Conservation (phyloP, 192 early-diverging fungal genomes). For the Entrophospora sp. region DNA sequence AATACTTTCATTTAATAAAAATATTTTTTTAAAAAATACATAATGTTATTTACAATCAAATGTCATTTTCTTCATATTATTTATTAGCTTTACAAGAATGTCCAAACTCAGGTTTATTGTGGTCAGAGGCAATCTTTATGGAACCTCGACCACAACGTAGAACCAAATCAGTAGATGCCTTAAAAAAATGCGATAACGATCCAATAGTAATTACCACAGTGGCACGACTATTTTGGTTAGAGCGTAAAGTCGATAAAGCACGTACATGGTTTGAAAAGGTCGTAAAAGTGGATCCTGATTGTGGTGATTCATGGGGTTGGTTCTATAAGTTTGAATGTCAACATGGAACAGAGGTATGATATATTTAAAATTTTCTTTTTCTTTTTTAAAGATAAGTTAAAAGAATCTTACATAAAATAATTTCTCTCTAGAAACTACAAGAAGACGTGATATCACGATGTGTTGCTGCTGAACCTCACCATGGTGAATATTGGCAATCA, state of each 20-base stretch:
- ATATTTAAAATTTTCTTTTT: constrained; percentile 5
- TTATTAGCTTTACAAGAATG: constrained; percentile 82
- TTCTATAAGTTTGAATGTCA: constrained; percentile 83
- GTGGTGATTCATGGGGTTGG: constrained; percentile 94
- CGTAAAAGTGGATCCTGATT: constrained; percentile 69
- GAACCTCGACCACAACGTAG: constrained; percentile 84
- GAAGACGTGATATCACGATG: constrained; percentile 58
- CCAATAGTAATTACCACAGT: constrained; percentile 70
- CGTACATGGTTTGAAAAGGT: constrained; percentile 86
- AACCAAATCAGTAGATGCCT: constrained; percentile 77
- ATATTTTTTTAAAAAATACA: not conserved
- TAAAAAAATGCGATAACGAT: constrained; percentile 86
- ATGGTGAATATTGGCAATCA: constrained; percentile 83
- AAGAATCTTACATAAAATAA: not conserved
- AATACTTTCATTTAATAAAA: not conserved
- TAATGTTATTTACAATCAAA: not conserved
- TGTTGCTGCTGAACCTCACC: constrained; percentile 69
- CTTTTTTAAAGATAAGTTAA: not conserved
- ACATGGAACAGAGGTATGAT: constrained; percentile 56
- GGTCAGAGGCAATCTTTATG: constrained; percentile 81
- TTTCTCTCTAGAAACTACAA: constrained; percentile 28
- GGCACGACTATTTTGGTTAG: constrained; percentile 87
- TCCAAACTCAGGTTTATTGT: constrained; percentile 72
- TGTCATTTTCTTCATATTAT: not conserved
- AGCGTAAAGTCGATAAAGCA: constrained; percentile 90